A percentile compares a stretch with the other conserved stretches of the same genome.
These are phyloP conservation scores for Plasmodium reichenowi DNA, from an alignment of 169 alveolate species.

Conservation along the genomic window DNA sequence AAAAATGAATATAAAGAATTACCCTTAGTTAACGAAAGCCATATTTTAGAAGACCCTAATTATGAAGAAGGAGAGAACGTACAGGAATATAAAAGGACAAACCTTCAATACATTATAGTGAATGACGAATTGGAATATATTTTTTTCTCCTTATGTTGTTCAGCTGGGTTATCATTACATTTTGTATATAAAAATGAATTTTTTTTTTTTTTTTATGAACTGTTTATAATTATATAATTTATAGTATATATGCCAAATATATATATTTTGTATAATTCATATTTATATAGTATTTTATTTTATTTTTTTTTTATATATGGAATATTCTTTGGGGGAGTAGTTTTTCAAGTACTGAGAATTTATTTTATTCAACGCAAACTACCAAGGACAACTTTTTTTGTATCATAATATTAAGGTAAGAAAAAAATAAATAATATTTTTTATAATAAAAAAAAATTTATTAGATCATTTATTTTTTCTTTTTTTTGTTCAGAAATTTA, in stretches of 20 bases:
- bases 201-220: not conserved
- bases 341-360: conserved; percentile 69
- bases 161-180: conserved; percentile 65
- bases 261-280: too few relatives aligned
- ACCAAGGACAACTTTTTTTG: conserved; percentile 38
- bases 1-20: conserved; percentile 38
- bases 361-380: conserved; percentile 36
- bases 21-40: conserved; percentile 22
- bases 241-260: too few relatives aligned
- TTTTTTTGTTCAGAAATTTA: conserved; percentile 41
- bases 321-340: conserved; percentile 16
- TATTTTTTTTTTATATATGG: not conserved
- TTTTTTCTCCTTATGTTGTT: conserved; percentile 63
- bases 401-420: conserved; percentile 54
- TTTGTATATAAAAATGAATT: not conserved
- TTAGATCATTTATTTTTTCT: conserved; percentile 5
- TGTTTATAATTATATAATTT: too few relatives aligned
- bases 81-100: conserved; percentile 1
- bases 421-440: not conserved
- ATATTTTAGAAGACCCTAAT: conserved; percentile 3
- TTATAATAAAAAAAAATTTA: not conserved
- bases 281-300: conserved; percentile 14
- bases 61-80: conserved; percentile 24
- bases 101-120: conserved; percentile 39
- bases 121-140: conserved; percentile 54